Conservation (phyloP, 768 basidiomycete genomes). For the Boletus huronensis region DNA sequence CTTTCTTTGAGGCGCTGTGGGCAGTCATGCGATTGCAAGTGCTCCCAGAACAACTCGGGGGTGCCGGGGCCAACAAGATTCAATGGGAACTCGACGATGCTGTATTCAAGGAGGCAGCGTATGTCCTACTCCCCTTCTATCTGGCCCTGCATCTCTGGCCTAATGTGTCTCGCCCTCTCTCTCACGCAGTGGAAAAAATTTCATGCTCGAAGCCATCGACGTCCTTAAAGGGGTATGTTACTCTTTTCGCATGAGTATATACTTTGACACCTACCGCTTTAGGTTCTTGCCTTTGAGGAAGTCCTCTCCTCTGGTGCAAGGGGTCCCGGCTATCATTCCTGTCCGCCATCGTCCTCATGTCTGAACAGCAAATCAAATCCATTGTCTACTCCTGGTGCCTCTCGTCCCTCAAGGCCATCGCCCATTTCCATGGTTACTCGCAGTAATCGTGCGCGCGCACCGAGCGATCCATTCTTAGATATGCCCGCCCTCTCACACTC, state of each 20-base stretch:
- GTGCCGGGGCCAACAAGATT: constrained; percentile 67
- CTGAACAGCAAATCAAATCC: constrained; percentile 57
- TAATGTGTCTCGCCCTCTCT: constrained; percentile 15
- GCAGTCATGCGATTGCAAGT: constrained; percentile 78
- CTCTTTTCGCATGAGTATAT: constrained; percentile 9
- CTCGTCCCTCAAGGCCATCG: constrained; percentile 34
- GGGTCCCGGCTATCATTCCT: constrained; percentile 32
- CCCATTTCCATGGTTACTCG: constrained; percentile 43
- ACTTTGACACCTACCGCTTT: constrained; percentile 5
- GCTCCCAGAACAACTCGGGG: constrained; percentile 75
- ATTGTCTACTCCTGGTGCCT: constrained; percentile 33
- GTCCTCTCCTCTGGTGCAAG: constrained; percentile 33
- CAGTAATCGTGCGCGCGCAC: constrained; percentile 65
- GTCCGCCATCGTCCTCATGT: constrained; percentile 42
- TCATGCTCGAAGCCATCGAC: constrained; percentile 89
- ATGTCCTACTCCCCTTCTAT: constrained; percentile 37
- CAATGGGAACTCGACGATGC: constrained; percentile 95
- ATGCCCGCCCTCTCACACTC: constrained; percentile 59
- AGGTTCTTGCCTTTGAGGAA: constrained; percentile 78
- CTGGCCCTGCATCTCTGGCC: constrained; percentile 5
- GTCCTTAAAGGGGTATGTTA: constrained; percentile 81
- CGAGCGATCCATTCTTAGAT: constrained; percentile 79
- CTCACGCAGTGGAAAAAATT: constrained; percentile 76
- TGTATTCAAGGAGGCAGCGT: constrained; percentile 92
- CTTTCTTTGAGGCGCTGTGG: constrained; percentile 69